Evolutionary conservation across 2,329 filamentous ascomycete genomes (phyloP), one percentile per base, ranked within the genome.

Genomic region (Aspergillus costaricaensis): DNA sequence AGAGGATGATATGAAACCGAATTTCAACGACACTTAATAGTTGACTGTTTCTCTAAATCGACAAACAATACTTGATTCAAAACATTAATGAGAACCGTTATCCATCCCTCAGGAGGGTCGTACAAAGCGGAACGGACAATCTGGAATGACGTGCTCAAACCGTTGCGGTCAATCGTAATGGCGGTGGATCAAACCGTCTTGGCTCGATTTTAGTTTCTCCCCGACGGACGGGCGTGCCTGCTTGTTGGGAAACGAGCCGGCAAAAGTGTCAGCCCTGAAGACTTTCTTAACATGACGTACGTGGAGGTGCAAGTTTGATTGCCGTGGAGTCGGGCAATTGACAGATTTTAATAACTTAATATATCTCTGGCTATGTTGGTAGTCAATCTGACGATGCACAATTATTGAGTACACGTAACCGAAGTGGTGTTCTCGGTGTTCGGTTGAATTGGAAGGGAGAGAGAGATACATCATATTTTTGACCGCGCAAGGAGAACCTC

Each of bases 381-480:
- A 4, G 32, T 36, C 1, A 2, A 14, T 8, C 32, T 15, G 32
- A 12, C 32, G 32, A 36, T 36, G 32, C 32, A 36, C 12, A 36
- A 36, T 36, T 5, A 15, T 36, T 6, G 32, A 36, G 32, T 10
- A 36, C 4, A 36, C 12, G 12, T 36, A 36, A 36, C 32, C 32
- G 12, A 36, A 36, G 32, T 15, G 32, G 32, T 36, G 32, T 36
- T 36, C 32, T 36, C 32, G 32, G 32, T 36, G 32, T 36, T 36
- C 12, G 32, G 32, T 36, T 36, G 32, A 4, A 5, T 14, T 36
- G 32, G 32, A 14, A 36, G 32, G 32, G 32, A 14, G 4, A 12
- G 47, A 25, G 23, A 56, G 61, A 63, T 49, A 63, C 50, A 56
- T 60, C 58, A 38, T n/a, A 53, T 57, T 51, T 25, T 36, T 25